A percentile compares a stretch with the other conserved stretches of the same genome.
Conservation (phyloP, 768 basidiomycete species). For the Epithele typhae region DNA sequence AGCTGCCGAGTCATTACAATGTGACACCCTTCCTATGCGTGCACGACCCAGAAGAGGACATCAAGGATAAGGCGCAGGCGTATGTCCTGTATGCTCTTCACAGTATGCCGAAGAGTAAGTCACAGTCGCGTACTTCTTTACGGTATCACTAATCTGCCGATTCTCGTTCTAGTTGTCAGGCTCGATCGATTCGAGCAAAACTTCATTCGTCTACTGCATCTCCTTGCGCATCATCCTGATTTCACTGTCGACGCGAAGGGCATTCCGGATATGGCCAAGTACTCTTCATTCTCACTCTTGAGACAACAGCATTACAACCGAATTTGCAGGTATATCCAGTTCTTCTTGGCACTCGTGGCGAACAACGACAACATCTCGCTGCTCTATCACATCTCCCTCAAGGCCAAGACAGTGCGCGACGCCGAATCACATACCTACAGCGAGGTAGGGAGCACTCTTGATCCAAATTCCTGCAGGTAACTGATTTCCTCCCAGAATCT, state of each 20-base stretch:
- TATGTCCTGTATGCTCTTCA: conserved; percentile 50
- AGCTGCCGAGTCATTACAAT: conserved; percentile 71
- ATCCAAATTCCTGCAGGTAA: not conserved
- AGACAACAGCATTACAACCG: not conserved
- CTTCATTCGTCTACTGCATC: conserved; percentile 81
- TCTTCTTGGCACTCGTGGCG: conserved; percentile 77
- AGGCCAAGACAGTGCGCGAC: conserved; percentile 86
- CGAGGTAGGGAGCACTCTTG: conserved; percentile 45
- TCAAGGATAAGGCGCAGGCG: conserved; percentile 57
- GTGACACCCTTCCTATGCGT: conserved; percentile 84
- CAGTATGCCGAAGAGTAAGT: conserved; percentile 42
- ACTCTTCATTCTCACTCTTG: conserved; percentile 22
- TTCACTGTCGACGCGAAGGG: conserved; percentile 66
- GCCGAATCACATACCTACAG: conserved; percentile 59
- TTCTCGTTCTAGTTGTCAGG: conserved; percentile 37
- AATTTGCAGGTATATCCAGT: conserved; percentile 85
- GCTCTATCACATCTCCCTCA: conserved; percentile 75
- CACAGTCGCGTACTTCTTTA: not conserved
- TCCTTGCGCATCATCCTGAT: conserved; percentile 94
- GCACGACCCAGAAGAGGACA: conserved; percentile 86
- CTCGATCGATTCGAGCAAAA: conserved; percentile 74
- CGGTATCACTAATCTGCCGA: not conserved
- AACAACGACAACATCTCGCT: conserved; percentile 81
- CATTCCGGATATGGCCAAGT: conserved; percentile 80
- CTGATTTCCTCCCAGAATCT: conserved; percentile 60